A percentile compares a stretch with the other conserved stretches of the same genome.
These are phyloP conservation scores for Erodium texanum DNA, from an alignment of 441 rosid genomes.

Conservation along the genomic window DNA sequence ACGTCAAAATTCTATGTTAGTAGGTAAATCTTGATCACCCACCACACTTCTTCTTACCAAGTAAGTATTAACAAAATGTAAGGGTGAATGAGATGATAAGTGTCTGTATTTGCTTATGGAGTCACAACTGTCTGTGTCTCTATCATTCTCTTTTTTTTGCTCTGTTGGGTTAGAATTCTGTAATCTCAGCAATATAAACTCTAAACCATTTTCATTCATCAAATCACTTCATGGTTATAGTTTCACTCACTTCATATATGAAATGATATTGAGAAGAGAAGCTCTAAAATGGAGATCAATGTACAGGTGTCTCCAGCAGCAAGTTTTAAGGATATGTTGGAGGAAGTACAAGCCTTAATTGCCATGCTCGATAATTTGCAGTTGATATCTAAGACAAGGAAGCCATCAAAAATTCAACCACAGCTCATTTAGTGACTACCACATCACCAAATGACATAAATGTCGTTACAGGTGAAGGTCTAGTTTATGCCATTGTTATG, in stretches of 20 bases:
- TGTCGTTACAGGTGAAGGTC: slow-evolving; percentile 1
- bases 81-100: not conserved
- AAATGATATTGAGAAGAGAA: too few species aligned
- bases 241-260: too few species aligned
- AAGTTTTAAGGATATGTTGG: slow-evolving; percentile 1
- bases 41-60: not conserved
- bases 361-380: not conserved
- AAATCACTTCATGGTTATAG: not conserved
- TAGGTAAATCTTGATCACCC: not conserved
- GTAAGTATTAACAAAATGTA: not conserved
- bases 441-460: not conserved
- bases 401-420: slow-evolving; percentile 4
- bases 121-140: not conserved
- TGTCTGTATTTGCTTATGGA: not conserved
- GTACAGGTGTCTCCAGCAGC: not conserved
- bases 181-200: not conserved
- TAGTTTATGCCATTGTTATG: not conserved
- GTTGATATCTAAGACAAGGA: not conserved
- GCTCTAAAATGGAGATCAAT: not conserved
- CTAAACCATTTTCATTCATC: not conserved
- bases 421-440: slow-evolving; percentile 7
- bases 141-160: not conserved
- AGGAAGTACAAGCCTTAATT: slow-evolving; percentile 6
- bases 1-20: not conserved
- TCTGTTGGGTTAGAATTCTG: not conserved